Conservation (phyloP, 192 early-diverging fungal species). For the Coemansia sp. region DNA sequence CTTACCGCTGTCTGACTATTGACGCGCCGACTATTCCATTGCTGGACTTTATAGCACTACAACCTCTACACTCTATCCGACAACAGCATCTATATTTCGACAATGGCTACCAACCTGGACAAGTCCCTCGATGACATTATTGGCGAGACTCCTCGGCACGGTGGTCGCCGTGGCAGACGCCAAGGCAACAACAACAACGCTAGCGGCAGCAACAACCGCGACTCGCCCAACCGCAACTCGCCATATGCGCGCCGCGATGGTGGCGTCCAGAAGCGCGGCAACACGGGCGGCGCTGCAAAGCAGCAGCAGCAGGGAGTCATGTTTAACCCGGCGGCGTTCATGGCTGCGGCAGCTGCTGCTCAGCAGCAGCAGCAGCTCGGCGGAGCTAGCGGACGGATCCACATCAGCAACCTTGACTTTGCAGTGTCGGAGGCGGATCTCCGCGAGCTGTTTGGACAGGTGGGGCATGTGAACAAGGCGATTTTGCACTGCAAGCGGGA, state of each 20-base stretch:
- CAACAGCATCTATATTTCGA: neutral
- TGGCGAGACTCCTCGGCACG: slow-evolving; percentile 20
- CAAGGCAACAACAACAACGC: slow-evolving; percentile 2
- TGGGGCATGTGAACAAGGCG: slow-evolving; percentile 24
- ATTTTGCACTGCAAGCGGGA: slow-evolving; percentile 33
- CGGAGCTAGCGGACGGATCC: slow-evolving; percentile 22
- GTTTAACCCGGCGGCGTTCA: slow-evolving; percentile 35
- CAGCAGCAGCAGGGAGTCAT: slow-evolving; percentile 29
- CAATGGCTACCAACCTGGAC: slow-evolving; percentile 48
- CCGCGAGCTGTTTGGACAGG: slow-evolving; percentile 36
- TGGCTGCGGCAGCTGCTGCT: slow-evolving; percentile 27
- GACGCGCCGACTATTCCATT: neutral
- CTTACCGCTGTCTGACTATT: neutral
- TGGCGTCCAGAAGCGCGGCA: slow-evolving; percentile 34
- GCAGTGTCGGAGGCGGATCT: slow-evolving; percentile 39
- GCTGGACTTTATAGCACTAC: slow-evolving; percentile 1
- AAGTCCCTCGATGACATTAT: slow-evolving; percentile 51
- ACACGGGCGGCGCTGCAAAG: slow-evolving; percentile 8
- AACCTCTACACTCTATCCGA: neutral
- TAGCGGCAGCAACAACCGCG: slow-evolving; percentile 2
- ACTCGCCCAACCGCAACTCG: slow-evolving; percentile 27
- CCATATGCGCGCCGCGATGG: slow-evolving; percentile 39
- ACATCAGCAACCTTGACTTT: slow-evolving; percentile 48
- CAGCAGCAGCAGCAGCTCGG: slow-evolving; percentile 9
- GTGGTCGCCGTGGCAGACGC: slow-evolving; percentile 17